These are phyloP conservation scores for Calycina marina DNA, from an alignment of 2,329 filamentous ascomycete genomes.

Conservation along the genomic window DNA sequence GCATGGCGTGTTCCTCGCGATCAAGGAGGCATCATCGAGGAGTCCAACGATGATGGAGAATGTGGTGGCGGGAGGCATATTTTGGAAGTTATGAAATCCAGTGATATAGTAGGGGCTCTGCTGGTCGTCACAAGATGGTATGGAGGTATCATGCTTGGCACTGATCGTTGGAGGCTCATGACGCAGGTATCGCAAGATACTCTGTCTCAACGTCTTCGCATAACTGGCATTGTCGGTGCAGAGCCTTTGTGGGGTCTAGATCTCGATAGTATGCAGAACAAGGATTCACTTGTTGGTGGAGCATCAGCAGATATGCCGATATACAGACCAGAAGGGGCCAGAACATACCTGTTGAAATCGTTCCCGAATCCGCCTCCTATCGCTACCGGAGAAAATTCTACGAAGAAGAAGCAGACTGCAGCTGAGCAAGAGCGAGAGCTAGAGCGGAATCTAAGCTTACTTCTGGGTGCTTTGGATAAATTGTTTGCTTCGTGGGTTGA, in stretches of 20 bases:
- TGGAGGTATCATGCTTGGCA: constrained; percentile 44
- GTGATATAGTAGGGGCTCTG: constrained; percentile 34
- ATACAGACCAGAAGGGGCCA: constrained; percentile 56
- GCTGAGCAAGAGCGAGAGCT: constrained; percentile 42
- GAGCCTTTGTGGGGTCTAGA: constrained; percentile 49
- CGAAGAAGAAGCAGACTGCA: constrained; percentile 36
- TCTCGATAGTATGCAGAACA: constrained; percentile 30
- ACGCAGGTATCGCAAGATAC: constrained; percentile 39
- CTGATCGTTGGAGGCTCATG: constrained; percentile 49
- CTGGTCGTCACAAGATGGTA: constrained; percentile 49
- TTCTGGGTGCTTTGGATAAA: constrained; percentile 58
- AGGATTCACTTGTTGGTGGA: constrained; percentile 14
- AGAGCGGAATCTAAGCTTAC: constrained; percentile 50
- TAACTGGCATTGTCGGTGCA: constrained; percentile 28
- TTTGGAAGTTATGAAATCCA: constrained; percentile 37
- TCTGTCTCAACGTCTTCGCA: constrained; percentile 34
- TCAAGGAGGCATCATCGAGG: constrained; percentile 15
- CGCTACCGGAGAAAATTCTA: constrained; percentile 10
- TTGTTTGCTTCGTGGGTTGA: constrained; percentile 61
- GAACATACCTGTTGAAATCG: constrained; percentile 39
- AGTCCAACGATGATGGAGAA: constrained; percentile 41
- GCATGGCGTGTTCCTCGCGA: constrained; percentile 18
- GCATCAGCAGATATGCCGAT: constrained; percentile 47
- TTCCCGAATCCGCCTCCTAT: constrained; percentile 32
- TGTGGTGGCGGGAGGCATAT: constrained; percentile 41